Base-by-base conservation (phyloP, 1,139 yeast genomes). In the Hansenula sp. region DNA sequence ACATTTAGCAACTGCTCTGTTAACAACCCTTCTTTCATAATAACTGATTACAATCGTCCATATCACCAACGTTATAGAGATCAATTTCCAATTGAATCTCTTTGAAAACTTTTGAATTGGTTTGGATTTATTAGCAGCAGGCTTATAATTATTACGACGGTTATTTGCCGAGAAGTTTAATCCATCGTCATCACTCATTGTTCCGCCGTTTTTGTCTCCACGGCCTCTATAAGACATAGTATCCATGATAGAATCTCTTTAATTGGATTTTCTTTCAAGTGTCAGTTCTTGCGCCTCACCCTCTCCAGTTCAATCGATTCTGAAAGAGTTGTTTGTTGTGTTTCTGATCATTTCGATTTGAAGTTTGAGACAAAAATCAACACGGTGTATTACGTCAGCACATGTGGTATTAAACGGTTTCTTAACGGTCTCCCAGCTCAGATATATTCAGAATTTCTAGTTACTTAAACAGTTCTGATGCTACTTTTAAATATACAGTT, bases 1-100 rank as follows among this genome's bases (percentile, higher is more conserved):
- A 55, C 96, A 89, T 35, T 61, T 55, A 2, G 59, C 57, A 21
- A 87, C 63, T 0, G 77, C 69, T 21, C 63, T 59, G 37, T 63
- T 65, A 0, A 84, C 85, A n/a, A 72, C 70, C 1, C 72, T 62
- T 38, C 89, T 62, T 58, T 89, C 96, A 49, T 72, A 76, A 57
- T 78, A 78, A 53, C 80, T 81, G 2, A 84, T 64, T 3, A 75
- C 44, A 0, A 67, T 30, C 0, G 76, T 35, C 89, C 89, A 83
- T 11, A 41, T 13, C 0, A 46, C 18, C 3, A 57, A 39, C 0
- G 58, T 41, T 1, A 31, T 15, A 3, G 39, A 33, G 2, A 53
- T 40, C 2, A 44, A 3, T 11, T 34, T 43, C 44, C 47, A 42
- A 6, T 46, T 42, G 11, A 47, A 15, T 16, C 32, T 42, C 3